phyloP scores from a whole-genome alignment of 2,329 filamentous ascomycete genomes.

The Ascochyta fabae region DNA sequence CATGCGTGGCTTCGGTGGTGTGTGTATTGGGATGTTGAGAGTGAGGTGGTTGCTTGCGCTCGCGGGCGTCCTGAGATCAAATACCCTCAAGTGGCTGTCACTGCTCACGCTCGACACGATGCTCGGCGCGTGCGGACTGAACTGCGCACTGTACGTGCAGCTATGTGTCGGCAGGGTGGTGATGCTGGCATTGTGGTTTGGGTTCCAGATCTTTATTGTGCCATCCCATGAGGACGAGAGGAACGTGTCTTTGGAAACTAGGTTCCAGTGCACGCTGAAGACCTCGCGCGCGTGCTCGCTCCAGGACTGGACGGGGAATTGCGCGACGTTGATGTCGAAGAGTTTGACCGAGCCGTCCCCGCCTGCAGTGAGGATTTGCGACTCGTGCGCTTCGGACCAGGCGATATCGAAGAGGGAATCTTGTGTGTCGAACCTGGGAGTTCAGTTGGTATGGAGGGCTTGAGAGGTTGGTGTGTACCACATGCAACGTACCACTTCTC shows the following conservation, averaged over 20 bases:
- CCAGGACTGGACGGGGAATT: conserved; percentile 91
- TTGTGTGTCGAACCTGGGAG: conserved; percentile 85
- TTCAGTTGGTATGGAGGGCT: conserved; percentile 10
- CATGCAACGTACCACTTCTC: conserved; percentile 72
- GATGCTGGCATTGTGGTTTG: conserved; percentile 74
- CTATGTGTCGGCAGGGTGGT: conserved; percentile 88
- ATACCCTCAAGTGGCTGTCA: conserved; percentile 87
- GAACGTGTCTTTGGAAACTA: conserved; percentile 89
- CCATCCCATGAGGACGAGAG: conserved; percentile 95
- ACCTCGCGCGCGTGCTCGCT: conserved; percentile 93
- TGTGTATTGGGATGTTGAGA: conserved; percentile 82
- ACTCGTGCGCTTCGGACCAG: conserved; percentile 97
- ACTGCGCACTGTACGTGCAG: conserved; percentile 93
- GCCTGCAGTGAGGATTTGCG: conserved; percentile 85
- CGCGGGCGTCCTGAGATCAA: conserved; percentile 86
- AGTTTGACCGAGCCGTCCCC: conserved; percentile 95
- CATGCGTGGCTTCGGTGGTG: conserved; percentile 61
- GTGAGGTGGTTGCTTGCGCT: conserved; percentile 88
- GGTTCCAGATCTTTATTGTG: conserved; percentile 94
- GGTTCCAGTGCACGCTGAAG: conserved; percentile 91
- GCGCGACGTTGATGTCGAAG: conserved; percentile 80
- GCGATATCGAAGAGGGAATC: conserved; percentile 94
- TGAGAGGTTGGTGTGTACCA: neutral
- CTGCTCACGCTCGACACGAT: conserved; percentile 86
- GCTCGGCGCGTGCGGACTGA: conserved; percentile 85